Percentiles rank a stretch among this genome's conserved stretches.
phyloP scores from a whole-genome alignment of 1,139 yeast species.

The Blastobotrys arbuscula region DNA sequence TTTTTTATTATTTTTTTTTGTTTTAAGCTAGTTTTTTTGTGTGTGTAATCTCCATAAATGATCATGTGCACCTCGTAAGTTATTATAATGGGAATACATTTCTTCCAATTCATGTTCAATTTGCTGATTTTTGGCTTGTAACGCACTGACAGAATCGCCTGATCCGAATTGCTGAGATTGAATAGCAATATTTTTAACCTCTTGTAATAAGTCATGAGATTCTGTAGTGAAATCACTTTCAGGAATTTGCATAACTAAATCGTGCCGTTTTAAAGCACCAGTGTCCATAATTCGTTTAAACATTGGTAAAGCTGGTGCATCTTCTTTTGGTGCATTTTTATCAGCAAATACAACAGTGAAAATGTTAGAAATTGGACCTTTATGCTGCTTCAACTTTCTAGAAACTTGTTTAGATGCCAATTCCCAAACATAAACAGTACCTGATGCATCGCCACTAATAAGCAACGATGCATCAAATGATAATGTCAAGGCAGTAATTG shows the following conservation, averaged over 20 bases:
- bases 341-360: constrained; percentile 4
- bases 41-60: constrained; percentile 27
- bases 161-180: constrained; percentile 17
- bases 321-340: not conserved
- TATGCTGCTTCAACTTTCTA: constrained; percentile 54
- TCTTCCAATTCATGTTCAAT: constrained; percentile 25
- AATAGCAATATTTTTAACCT: constrained; percentile 14
- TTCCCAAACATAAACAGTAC: constrained; percentile 66
- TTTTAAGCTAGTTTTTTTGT: constrained; percentile 8
- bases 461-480: constrained; percentile 74
- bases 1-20: not conserved
- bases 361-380: constrained; percentile 22
- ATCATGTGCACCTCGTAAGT: constrained; percentile 24
- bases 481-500: constrained; percentile 50
- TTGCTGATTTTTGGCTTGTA: constrained; percentile 22
- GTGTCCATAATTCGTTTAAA: constrained; percentile 26
- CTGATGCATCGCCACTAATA: constrained; percentile 68
- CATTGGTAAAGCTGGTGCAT: constrained; percentile 18
- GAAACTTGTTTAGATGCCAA: constrained; percentile 71
- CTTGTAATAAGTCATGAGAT: constrained; percentile 4
- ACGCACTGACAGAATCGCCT: constrained; percentile 20
- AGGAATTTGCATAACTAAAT: constrained; percentile 21
- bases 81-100: constrained; percentile 21
- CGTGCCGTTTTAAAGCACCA: constrained; percentile 21
- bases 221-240: not conserved